These are phyloP conservation scores for Candida krabiensis DNA, from an alignment of 805 yeast genomes.

Conservation along the genomic window DNA sequence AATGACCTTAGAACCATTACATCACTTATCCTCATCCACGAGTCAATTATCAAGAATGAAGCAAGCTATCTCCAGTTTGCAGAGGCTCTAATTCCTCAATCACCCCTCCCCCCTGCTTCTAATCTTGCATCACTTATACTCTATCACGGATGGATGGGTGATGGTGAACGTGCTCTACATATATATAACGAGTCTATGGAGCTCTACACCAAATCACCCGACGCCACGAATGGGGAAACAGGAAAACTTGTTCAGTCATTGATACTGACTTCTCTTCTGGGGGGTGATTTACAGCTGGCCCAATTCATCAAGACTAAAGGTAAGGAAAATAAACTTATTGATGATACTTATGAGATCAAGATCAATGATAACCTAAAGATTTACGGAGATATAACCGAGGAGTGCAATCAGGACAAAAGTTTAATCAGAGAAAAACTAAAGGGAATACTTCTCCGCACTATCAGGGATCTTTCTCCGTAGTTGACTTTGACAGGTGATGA, in stretches of 20 bases:
- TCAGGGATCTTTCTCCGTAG: constrained; percentile 18
- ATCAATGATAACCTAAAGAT: constrained; percentile 27
- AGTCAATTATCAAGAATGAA: constrained; percentile 19
- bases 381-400: constrained; percentile 32
- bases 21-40: constrained; percentile 25
- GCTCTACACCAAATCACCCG: constrained; percentile 18
- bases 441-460: constrained; percentile 12
- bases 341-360: constrained; percentile 21
- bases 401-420: constrained; percentile 12
- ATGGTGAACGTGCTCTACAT: constrained; percentile 30
- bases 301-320: constrained; percentile 31
- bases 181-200: constrained; percentile 31
- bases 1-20: constrained; percentile 21
- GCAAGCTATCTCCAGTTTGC: constrained; percentile 20
- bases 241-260: constrained; percentile 29
- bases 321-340: constrained; percentile 25
- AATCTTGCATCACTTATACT: constrained; percentile 27
- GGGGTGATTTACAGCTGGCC: constrained; percentile 33
- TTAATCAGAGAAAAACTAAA: constrained; percentile 20
- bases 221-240: constrained; percentile 10
- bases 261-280: constrained; percentile 24
- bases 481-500: neutral
- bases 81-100: constrained; percentile 29
- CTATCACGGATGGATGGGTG: constrained; percentile 30
- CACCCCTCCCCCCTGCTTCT: constrained; percentile 24